Percentiles rank a stretch among this genome's conserved stretches.
Evolutionary conservation across 176 grass and related monocot genomes (phyloP).

Genomic region (Tillandsia leiboldiana): DNA sequence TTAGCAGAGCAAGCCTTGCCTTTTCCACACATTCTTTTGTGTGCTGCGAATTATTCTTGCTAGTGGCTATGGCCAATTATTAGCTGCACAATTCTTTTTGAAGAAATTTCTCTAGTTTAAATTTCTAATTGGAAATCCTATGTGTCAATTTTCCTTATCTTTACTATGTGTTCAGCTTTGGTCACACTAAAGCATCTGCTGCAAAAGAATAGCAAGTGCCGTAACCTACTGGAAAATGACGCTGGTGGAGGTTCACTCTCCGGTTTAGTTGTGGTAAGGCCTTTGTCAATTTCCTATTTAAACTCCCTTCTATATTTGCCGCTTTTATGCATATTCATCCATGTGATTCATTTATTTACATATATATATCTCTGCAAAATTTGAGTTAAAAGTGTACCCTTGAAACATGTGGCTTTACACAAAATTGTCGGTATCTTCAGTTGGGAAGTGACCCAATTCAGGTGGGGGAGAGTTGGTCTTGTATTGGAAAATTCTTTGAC

Average conservation of each 20-base stretch:
- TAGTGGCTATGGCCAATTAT: background rate
- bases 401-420: too few species aligned
- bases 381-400: too few species aligned
- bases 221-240: constrained; percentile 92
- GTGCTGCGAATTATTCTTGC: background rate
- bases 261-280: constrained; percentile 72
- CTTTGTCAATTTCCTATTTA: background rate
- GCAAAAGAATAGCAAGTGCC: constrained; percentile 82
- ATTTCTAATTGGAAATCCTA: background rate
- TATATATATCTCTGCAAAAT: too few species aligned
- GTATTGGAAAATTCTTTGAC: too few species aligned
- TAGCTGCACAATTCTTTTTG: background rate
- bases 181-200: constrained; percentile 83
- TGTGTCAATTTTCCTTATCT: background rate
- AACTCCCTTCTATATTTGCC: background rate
- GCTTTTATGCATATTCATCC: too few species aligned
- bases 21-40: background rate
- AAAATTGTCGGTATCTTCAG: too few species aligned
- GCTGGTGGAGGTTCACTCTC: constrained; percentile 80
- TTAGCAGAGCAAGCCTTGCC: background rate
- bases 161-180: constrained; percentile 34
- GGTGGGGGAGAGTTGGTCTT: too few species aligned
- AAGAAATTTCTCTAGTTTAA: background rate
- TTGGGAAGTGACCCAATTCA: too few species aligned
- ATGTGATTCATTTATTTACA: too few species aligned